Evolutionary conservation across 1,284 basidiomycete species (phyloP).

Genomic region (Exobasidium cylindrosporum): DNA sequence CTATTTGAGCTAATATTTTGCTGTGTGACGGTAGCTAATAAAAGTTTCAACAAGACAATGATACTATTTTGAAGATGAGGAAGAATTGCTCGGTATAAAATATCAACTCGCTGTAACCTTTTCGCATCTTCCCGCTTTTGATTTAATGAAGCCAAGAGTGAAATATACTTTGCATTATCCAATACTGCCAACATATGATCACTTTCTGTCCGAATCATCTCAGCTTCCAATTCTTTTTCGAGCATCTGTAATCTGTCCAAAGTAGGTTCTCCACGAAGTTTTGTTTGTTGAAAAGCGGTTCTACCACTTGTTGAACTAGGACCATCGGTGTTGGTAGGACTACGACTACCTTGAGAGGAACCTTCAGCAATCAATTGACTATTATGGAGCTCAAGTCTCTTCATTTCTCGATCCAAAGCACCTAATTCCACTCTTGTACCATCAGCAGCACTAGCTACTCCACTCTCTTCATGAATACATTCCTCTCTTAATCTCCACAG

Average conservation of each 20-base stretch:
- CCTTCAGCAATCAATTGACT: conserved; percentile 13
- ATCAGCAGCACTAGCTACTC: conserved; percentile 68
- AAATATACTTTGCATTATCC: conserved; percentile 37
- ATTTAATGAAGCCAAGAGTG: conserved; percentile 24
- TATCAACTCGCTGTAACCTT: conserved; percentile 45
- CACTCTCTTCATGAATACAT: conserved; percentile 88
- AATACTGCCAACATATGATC: conserved; percentile 47
- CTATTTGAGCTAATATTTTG: conserved; percentile 41
- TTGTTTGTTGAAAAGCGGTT: neutral
- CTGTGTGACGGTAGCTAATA: conserved; percentile 51
- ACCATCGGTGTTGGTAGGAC: conserved; percentile 2
- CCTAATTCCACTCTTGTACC: conserved; percentile 36
- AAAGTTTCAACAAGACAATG: conserved; percentile 52
- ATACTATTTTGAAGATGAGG: conserved; percentile 48
- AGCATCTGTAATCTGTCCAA: conserved; percentile 44
- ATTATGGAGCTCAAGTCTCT: neutral
- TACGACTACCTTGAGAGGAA: conserved; percentile 29
- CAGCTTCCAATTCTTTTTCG: conserved; percentile 38
- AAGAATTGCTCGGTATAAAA: conserved; percentile 42
- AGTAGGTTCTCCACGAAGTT: conserved; percentile 38
- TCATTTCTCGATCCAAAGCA: conserved; percentile 5
- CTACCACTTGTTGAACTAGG: neutral
- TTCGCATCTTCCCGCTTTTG: conserved; percentile 46
- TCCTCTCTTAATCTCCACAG: conserved; percentile 94
- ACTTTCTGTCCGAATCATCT: conserved; percentile 29